Conservation (phyloP, 2,329 filamentous ascomycete genomes). For the Ceratocystis cacaofunesta region DNA sequence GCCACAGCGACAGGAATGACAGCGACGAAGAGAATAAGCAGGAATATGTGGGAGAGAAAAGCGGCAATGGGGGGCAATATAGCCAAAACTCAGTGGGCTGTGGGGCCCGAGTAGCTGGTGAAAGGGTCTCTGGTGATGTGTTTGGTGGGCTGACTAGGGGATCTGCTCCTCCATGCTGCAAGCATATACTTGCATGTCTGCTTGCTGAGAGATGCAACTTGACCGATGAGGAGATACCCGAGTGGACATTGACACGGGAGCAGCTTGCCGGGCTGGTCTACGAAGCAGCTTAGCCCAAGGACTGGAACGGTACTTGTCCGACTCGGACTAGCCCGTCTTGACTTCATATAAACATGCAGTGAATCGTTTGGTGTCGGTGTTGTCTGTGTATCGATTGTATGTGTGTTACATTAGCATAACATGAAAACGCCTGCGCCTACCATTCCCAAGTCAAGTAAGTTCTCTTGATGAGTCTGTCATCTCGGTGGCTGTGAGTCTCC, state of each 20-base stretch:
- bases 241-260: constrained; percentile 39
- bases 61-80: background rate
- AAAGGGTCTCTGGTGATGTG: constrained; percentile 7
- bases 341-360: background rate
- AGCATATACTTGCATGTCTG: constrained; percentile 76
- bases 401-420: constrained; percentile 11
- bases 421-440: constrained; percentile 10
- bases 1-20: background rate
- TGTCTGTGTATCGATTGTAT: constrained; percentile 5
- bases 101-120: background rate
- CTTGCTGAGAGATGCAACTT: constrained; percentile 49
- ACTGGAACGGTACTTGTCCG: no score
- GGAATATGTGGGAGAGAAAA: constrained; percentile 20
- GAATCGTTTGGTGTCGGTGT: background rate
- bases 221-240: constrained; percentile 28
- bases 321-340: background rate
- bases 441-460: constrained; percentile 1
- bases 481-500: constrained; percentile 1
- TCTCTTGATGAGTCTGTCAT: constrained; percentile 5
- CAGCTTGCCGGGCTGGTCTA: constrained; percentile 59
- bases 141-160: constrained; percentile 38
- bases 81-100: background rate
- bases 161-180: constrained; percentile 47
- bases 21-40: background rate
- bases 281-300: constrained; percentile 21